Conservation (phyloP, 257 asterid species). For the Nicotiana obtusifolia region DNA sequence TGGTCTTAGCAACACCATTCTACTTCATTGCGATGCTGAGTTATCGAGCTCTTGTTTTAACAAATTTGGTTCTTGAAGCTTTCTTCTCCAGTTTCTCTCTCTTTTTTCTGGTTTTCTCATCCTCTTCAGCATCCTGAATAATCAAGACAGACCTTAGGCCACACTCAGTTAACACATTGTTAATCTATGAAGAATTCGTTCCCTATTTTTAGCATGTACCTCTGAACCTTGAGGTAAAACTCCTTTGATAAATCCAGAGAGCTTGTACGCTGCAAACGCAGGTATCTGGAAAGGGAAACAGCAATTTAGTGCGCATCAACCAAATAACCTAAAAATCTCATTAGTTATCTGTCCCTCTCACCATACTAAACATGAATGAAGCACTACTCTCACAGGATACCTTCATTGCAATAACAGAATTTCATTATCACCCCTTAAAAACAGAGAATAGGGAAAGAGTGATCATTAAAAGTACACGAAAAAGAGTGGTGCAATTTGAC, state of each 20-base stretch:
- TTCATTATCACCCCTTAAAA: background rate
- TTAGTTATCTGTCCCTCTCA: too few relatives aligned
- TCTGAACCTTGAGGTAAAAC: slow-evolving; percentile 66
- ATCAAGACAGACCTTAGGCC: background rate
- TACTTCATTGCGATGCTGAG: background rate
- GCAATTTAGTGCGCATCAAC: background rate
- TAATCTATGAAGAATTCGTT: background rate
- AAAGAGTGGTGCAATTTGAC: background rate
- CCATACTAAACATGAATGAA: background rate
- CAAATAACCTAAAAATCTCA: background rate
- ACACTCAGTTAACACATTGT: background rate
- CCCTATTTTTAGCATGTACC: slow-evolving; percentile 28
- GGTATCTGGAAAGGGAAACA: slow-evolving; percentile 55
- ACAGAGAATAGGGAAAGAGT: background rate
- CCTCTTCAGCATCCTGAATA: slow-evolving; percentile 76
- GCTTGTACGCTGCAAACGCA: slow-evolving; percentile 76
- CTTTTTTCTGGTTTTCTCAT: slow-evolving; percentile 77
- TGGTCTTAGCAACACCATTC: background rate
- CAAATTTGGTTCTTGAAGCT: slow-evolving; percentile 78
- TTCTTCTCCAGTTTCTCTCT: slow-evolving; percentile 91
- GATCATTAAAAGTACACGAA: background rate
- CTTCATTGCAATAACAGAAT: background rate
- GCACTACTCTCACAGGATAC: background rate
- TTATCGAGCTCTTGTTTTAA: slow-evolving; percentile 59
- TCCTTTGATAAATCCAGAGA: slow-evolving; percentile 73